A percentile compares a stretch with the other conserved stretches of the same genome.
These are phyloP conservation scores for Triticum urartu DNA, from an alignment of 176 grass and related monocot species.

Conservation along the genomic window DNA sequence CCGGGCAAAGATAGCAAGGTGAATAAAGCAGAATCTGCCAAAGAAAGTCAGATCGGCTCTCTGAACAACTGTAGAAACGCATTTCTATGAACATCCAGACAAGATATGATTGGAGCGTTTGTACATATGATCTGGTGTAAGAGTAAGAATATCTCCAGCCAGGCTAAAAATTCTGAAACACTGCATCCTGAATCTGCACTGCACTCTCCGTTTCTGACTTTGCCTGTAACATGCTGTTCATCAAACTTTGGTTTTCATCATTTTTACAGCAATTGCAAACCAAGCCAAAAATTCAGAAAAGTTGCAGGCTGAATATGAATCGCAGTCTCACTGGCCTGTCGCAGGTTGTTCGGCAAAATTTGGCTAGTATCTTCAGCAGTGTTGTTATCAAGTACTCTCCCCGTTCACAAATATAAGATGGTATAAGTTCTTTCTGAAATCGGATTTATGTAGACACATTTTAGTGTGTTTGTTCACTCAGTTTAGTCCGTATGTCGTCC, in stretches of 20 bases:
- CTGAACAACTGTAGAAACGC: neutral
- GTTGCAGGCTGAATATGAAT: neutral
- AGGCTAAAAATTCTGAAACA: neutral
- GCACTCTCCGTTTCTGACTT: neutral
- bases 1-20: slow-evolving; percentile 29
- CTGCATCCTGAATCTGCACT: neutral
- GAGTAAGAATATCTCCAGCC: neutral
- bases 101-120: neutral
- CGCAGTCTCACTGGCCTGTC: neutral
- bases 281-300: neutral
- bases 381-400: no score
- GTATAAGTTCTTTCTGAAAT: no score
- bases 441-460: no score
- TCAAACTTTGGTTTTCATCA: neutral
- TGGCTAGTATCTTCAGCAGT: neutral
- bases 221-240: neutral
- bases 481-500: no score
- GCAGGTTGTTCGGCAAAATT: neutral
- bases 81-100: neutral
- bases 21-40: neutral
- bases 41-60: neutral
- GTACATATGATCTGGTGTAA: neutral
- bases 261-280: neutral
- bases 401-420: no score
- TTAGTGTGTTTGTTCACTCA: no score